These are phyloP conservation scores for Calonectria leucothoes DNA, from an alignment of 2,329 filamentous ascomycete genomes.

Conservation along the genomic window DNA sequence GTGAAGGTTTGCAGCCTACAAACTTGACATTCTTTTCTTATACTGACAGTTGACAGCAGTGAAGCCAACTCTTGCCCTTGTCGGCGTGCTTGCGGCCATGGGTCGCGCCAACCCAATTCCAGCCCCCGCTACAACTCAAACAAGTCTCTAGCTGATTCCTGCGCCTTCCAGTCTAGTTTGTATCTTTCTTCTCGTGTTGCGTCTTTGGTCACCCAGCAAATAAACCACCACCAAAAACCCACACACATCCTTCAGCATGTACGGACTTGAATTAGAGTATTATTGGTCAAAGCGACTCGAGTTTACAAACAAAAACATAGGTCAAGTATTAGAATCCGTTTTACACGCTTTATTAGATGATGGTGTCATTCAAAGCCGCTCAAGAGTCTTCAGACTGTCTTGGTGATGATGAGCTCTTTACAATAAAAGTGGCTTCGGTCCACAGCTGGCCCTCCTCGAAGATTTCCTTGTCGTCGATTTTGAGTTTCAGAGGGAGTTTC, in stretches of 20 bases:
- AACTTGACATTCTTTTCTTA: no score
- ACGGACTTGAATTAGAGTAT: background rate
- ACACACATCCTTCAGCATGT: background rate
- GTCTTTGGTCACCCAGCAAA: no score
- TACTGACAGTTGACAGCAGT: no score
- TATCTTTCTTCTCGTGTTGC: no score
- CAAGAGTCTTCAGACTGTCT: background rate
- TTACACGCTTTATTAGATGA: background rate
- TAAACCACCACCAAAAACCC: no score
- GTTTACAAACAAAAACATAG: background rate
- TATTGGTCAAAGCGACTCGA: background rate
- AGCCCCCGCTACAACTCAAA: no score
- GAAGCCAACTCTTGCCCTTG: no score
- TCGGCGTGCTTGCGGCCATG: no score
- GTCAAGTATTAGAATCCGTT: background rate
- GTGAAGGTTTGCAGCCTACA: no score
- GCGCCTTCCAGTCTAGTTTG: no score
- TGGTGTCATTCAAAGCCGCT: background rate
- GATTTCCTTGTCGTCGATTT: conserved; percentile 82
- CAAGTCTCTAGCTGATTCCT: no score
- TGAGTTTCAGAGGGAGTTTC: conserved; percentile 80
- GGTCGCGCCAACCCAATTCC: no score
- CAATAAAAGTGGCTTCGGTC: conserved; percentile 95
- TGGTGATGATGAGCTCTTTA: conserved; percentile 42
- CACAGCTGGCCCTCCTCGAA: conserved; percentile 85